Evolutionary conservation across 306 rosid genomes (phyloP).

Genomic region (Gleditsia sinensis): DNA sequence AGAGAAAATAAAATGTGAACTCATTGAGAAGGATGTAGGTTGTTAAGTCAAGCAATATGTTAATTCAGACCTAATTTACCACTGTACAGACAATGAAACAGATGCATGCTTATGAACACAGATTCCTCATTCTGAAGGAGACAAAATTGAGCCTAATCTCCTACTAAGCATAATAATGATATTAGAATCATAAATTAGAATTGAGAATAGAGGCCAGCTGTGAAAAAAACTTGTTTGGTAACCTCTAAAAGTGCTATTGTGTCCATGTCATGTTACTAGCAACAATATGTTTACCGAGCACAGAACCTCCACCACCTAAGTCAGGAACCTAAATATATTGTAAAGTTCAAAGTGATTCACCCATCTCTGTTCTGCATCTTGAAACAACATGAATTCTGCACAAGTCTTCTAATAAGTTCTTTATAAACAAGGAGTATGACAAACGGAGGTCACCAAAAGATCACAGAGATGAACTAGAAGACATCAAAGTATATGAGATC

Average conservation of each 20-base stretch:
- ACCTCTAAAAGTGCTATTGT: not conserved
- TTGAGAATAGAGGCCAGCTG: not conserved
- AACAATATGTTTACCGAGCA: not conserved
- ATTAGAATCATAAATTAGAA: not conserved
- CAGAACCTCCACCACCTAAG: not conserved
- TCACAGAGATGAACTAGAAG: not conserved
- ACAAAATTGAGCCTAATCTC: not conserved
- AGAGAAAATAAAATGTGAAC: not conserved
- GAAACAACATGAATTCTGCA: not conserved
- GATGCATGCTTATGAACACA: not conserved
- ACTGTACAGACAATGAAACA: not conserved
- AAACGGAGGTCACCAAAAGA: not conserved
- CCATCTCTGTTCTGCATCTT: not conserved
- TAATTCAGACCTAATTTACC: not conserved
- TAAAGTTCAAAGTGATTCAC: not conserved
- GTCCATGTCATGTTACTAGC: not conserved
- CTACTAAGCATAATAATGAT: not conserved
- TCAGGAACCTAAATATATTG: not conserved
- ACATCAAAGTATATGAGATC: not conserved
- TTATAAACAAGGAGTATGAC: not conserved
- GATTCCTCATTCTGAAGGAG: not conserved
- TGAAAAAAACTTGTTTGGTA: not conserved
- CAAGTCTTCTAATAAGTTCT: not conserved
- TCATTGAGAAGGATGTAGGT: not conserved
- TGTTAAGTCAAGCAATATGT: slow-evolving; percentile 1